These are phyloP conservation scores for Plasmodium blacklocki DNA, from an alignment of 169 alveolate species.

Conservation along the genomic window DNA sequence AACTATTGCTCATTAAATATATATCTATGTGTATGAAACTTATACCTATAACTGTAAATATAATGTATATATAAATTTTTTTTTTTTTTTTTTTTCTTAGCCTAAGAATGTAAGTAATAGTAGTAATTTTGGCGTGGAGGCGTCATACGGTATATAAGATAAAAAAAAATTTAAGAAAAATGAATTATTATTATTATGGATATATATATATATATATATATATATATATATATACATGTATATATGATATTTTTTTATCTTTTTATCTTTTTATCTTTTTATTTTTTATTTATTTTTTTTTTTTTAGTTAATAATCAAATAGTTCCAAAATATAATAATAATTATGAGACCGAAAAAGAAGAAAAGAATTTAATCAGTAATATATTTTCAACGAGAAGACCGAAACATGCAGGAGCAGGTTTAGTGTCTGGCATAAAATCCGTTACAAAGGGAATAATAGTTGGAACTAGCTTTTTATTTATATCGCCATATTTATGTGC, in stretches of 20 bases:
- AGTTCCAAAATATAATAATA: constrained; percentile 24
- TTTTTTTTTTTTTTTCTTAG: too few relatives aligned
- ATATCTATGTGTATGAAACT: too few relatives aligned
- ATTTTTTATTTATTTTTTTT: background rate
- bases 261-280: background rate
- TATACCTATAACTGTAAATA: too few relatives aligned
- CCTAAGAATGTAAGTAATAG: too few relatives aligned
- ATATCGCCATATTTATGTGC: constrained; percentile 92
- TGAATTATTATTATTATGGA: background rate
- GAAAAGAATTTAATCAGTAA: constrained; percentile 79
- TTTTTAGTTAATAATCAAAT: constrained; percentile 44
- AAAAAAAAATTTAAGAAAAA: background rate
- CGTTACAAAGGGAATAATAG: constrained; percentile 91
- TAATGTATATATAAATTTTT: too few relatives aligned
- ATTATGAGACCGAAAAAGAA: constrained; percentile 26
- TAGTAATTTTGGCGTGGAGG: too few relatives aligned
- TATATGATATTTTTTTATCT: background rate
- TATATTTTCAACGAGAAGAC: constrained; percentile 86
- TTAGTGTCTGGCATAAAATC: constrained; percentile 90
- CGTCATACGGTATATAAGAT: background rate
- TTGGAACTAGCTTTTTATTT: constrained; percentile 91
- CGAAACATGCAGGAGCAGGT: constrained; percentile 90
- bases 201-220: background rate
- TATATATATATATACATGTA: background rate
- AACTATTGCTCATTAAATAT: too few relatives aligned